Conservation (phyloP, 2,329 filamentous ascomycete genomes). For the Botrytis pseudocinerea region DNA sequence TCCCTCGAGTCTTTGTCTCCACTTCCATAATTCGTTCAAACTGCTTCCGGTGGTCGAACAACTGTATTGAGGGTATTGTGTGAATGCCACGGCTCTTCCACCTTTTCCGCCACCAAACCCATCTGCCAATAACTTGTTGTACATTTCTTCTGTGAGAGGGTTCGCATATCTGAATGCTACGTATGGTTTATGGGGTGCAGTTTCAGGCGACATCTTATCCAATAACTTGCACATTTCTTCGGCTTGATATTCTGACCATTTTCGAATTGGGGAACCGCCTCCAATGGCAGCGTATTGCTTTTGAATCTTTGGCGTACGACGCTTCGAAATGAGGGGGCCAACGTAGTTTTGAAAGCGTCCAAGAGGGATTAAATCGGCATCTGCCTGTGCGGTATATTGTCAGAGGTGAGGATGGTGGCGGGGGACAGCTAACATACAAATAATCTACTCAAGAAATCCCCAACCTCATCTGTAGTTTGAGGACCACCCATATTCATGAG, state of each 20-base stretch:
- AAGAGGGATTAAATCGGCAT: constrained; percentile 93
- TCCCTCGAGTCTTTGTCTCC: constrained; percentile 84
- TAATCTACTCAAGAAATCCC: constrained; percentile 82
- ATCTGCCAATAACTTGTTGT: constrained; percentile 76
- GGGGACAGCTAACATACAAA: constrained; percentile 64
- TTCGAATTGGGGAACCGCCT: constrained; percentile 94
- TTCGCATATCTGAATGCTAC: constrained; percentile 95
- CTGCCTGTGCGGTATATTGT: constrained; percentile 58
- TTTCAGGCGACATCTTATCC: constrained; percentile 86
- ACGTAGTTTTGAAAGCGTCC: constrained; percentile 88
- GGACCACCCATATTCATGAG: constrained; percentile 99
- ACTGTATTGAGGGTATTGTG: constrained; percentile 97
- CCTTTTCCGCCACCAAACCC: constrained; percentile 88
- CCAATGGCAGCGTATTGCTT: constrained; percentile 95
- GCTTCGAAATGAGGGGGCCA: constrained; percentile 79
- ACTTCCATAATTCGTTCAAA: constrained; percentile 97
- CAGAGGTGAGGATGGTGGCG: constrained; percentile 20
- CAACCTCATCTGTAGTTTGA: constrained; percentile 82
- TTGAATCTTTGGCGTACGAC: constrained; percentile 93
- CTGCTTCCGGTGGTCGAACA: constrained; percentile 97
- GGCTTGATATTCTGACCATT: constrained; percentile 95
- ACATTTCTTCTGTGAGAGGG: constrained; percentile 93
- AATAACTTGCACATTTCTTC: constrained; percentile 96
- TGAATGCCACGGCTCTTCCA: constrained; percentile 94
- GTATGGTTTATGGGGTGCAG: constrained; percentile 95